Conservation (phyloP, 495 filamentous ascomycete genomes). For the Hyphodiscus hymeniophilus region DNA sequence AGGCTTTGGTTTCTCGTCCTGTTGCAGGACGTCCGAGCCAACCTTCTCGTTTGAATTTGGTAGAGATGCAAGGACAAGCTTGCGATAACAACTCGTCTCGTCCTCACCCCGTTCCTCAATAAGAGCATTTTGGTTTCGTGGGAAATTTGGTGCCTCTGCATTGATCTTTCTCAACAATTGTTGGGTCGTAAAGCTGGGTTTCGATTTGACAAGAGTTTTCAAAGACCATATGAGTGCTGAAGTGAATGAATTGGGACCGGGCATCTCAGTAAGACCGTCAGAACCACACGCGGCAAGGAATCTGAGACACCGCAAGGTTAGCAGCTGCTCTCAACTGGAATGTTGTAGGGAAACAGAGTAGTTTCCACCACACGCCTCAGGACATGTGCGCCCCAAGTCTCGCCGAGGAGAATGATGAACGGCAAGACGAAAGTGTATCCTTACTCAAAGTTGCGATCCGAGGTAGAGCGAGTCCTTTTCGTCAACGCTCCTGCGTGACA, state of each 20-base stretch:
- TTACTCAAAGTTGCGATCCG: constrained; percentile 5
- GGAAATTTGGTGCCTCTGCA: neutral
- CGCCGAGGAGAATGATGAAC: too few species aligned
- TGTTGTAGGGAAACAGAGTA: too few species aligned
- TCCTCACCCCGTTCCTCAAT: neutral
- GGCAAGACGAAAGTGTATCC: too few species aligned
- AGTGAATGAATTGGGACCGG: constrained; percentile 8
- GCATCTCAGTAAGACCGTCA: neutral
- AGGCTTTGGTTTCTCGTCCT: neutral
- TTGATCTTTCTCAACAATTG: neutral
- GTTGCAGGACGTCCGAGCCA: neutral
- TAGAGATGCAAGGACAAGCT: neutral
- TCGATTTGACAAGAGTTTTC: neutral
- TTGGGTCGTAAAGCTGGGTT: neutral
- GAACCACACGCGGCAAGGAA: constrained; percentile 1
- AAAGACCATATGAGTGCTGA: constrained; percentile 14
- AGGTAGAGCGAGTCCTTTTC: neutral
- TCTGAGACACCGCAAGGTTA: too few species aligned
- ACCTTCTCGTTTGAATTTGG: neutral
- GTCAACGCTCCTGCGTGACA: constrained; percentile 8
- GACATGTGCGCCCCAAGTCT: too few species aligned
- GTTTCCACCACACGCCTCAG: too few species aligned
- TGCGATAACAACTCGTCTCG: neutral
- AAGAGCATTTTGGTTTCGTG: neutral
- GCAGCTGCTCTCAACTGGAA: too few species aligned